These are phyloP conservation scores for Phoma sp. DNA, from an alignment of 2,329 filamentous ascomycete genomes.

Conservation along the genomic window DNA sequence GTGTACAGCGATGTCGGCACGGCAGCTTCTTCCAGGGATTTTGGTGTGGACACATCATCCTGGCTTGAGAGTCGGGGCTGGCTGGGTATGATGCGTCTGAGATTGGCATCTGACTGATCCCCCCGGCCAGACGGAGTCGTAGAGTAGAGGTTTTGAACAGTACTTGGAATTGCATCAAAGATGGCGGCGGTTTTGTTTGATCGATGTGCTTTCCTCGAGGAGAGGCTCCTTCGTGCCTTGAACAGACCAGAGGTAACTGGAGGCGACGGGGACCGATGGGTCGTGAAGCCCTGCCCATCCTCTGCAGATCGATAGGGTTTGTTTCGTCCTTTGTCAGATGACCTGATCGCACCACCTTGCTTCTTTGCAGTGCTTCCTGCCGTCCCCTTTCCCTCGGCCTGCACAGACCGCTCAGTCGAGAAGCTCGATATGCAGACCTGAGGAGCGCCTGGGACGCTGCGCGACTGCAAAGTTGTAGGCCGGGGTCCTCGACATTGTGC, in stretches of 20 bases:
- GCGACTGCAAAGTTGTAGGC: neutral
- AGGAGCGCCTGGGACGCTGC: neutral
- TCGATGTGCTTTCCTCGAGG: conserved; percentile 25
- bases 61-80: neutral
- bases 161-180: conserved; percentile 25
- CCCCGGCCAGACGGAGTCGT: conserved; percentile 10
- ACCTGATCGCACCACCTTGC: neutral
- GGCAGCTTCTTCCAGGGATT: neutral
- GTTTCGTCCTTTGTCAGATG: neutral
- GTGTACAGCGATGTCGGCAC: conserved; percentile 29
- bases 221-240: conserved; percentile 19
- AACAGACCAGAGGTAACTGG: conserved; percentile 6
- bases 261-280: neutral
- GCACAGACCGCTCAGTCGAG: neutral
- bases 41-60: neutral
- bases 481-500: neutral
- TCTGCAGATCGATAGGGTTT: no score
- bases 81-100: conserved; percentile 2
- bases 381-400: neutral
- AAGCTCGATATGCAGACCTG: neutral
- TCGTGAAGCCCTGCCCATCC: no score
- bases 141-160: conserved; percentile 28
- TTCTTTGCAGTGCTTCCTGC: neutral
- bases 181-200: conserved; percentile 29
- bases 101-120: conserved; percentile 24